Base-by-base conservation (phyloP, 306 rosid species). In the Quercus robur region DNA sequence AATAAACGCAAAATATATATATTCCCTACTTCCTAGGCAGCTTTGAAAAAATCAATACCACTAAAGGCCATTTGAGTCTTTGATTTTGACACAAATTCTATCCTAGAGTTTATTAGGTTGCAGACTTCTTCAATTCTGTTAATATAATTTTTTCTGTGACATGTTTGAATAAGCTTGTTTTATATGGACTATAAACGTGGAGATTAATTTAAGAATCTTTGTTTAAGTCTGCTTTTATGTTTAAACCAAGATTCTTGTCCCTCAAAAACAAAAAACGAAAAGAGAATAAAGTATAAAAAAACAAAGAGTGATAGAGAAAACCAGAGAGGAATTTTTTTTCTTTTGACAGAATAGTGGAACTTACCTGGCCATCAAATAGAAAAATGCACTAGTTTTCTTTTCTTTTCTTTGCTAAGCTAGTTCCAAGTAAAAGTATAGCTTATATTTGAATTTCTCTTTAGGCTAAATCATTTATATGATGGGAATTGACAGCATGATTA, bases 391-490 rank as follows among this genome's bases (percentile, higher is more conserved):
- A 49, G 54, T 49, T 49, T 49, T 49, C 17, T 12, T 46, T 28
- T 28, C 14, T 46, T 46, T 12, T 49, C 54, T 49, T 49, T 12
- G 54, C 54, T 49, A 54, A 44, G 25, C 44, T 13, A 5, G 52
- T 21, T 67, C 12, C 12, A 75, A 75, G 75, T 26, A 68, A 75
- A 75, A 75, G 80, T 26, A 64, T 26, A 6, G 46, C 18, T 20
- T n/a, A 70, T 75, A 38, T 49, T 68, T 57, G 46, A 67, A 26
- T 67, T 31, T 57, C n/a, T 4, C 23, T 75, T 21, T 21, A 46
- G 41, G 21, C 33, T 51, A 62, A 2, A 17, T 41, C 14, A 63
- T n/a, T 38, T 31, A 13, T 44, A 18, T 26, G 38, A 38, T 56
- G 51, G 58, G 52, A 64, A 55, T 2, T 56, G 84, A 58, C 51